Conservation (phyloP, 331 rosid genomes). For the Spiraea crenata region DNA sequence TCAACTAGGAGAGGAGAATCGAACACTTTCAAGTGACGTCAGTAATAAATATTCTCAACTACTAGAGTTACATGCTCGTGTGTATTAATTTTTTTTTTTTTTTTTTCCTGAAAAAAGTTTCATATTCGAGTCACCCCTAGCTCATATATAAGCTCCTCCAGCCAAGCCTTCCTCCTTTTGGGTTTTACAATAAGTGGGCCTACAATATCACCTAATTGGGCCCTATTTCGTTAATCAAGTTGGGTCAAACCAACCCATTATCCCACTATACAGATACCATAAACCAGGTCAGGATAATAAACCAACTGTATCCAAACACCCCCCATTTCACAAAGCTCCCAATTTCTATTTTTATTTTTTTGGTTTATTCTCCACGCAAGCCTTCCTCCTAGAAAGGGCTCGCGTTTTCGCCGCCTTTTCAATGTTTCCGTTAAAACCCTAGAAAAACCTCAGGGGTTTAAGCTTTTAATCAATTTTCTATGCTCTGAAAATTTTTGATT, state of each 20-base stretch:
- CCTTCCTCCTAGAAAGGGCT: neutral
- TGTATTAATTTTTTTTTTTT: too few species aligned
- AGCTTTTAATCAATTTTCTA: neutral
- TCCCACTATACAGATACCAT: neutral
- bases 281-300: neutral
- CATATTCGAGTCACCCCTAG: too few species aligned
- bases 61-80: too few species aligned
- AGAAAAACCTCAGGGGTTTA: neutral
- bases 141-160: too few species aligned
- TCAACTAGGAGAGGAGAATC: too few species aligned
- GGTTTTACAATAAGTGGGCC: neutral
- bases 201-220: neutral
- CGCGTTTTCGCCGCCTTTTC: neutral
- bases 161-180: too few species aligned
- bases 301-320: neutral
- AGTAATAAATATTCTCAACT: too few species aligned
- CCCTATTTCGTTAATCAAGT: neutral
- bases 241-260: neutral
- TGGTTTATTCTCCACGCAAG: constrained; percentile 13
- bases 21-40: too few species aligned
- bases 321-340: neutral
- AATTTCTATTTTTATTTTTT: neutral
- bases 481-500: neutral
- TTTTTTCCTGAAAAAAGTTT: too few species aligned
- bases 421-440: constrained; percentile 18